These are phyloP conservation scores for Solanum chiquidenum DNA, from an alignment of 257 asterid species.

Conservation along the genomic window DNA sequence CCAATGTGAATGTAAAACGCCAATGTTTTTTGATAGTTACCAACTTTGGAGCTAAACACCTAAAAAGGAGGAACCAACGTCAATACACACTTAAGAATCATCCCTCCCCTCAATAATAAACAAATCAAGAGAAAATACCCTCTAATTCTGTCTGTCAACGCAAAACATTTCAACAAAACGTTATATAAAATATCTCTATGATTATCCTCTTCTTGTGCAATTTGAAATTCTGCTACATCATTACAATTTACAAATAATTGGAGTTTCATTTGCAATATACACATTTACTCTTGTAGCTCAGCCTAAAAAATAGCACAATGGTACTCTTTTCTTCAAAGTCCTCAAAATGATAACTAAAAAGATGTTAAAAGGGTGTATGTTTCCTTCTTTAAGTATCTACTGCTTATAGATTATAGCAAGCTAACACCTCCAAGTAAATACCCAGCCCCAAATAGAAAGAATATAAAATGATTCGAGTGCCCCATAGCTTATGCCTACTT, in stretches of 20 bases:
- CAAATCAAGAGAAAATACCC: not conserved
- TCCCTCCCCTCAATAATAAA: not conserved
- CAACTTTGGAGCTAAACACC: not conserved
- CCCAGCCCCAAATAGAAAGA: not conserved
- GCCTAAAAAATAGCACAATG: not conserved
- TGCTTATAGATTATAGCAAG: not conserved
- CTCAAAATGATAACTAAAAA: not conserved
- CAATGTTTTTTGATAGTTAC: not conserved
- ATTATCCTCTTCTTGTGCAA: not conserved
- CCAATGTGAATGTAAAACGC: conserved; percentile 5
- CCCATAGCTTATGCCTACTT: not conserved
- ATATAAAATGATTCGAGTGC: not conserved
- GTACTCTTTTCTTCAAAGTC: not conserved
- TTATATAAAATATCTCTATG: not conserved
- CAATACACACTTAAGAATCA: not conserved
- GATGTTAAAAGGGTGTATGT: not conserved
- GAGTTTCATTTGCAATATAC: not conserved
- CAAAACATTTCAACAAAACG: not conserved
- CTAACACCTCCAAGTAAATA: not conserved
- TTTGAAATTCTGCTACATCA: not conserved
- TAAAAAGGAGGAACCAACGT: not conserved
- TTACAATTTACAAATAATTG: not conserved
- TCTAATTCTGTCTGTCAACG: not conserved
- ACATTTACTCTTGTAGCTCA: not conserved
- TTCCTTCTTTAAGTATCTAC: not conserved